Base-by-base conservation (phyloP, 441 rosid species). In the Pelargonium citronellum region DNA sequence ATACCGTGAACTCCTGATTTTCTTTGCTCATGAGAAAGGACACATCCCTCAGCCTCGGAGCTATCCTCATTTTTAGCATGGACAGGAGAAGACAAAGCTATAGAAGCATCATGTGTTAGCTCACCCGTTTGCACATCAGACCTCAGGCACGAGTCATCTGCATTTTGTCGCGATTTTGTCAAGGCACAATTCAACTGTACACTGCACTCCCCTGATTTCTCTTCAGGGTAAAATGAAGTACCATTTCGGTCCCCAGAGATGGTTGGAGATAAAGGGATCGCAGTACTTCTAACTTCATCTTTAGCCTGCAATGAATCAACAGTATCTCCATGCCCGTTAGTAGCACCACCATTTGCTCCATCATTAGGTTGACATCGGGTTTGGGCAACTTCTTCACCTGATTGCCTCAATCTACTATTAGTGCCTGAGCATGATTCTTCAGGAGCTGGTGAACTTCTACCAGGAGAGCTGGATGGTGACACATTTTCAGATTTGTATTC, bases 401-500 rank as follows among this genome's bases (percentile, higher is more conserved):
- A 73, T 58, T 80, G 60, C 44, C 73, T 78, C 67, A 46, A 27
- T 80, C 74, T 84, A 66, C 80, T 49, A 78, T 80, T 88, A 78
- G 69, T 74, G 67, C 79, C 87, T 7, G 70, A 37, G 74, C 74
- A 82, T 64, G 84, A 68, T 3, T 78, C 72, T 64, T 82, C 87
- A 46, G 64, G 68, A 60, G 73, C 66, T 66, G 83, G 65, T 46
- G 77, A 68, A 67, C 69, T 80, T 80, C 86, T 80, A 64, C 53
- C 80, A 2, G 85, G 87, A 73, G 97, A 89, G 69, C 70, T 71
- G 47, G 73, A 68, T 11, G 91, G 96, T 15, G 94, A 86, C 72
- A 73, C 79, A 70, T 71, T 69, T 69, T 85, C 87, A 34, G 93
- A 81, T 74, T 85, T 92, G 39, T 84, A 84, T 82, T 95, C 99